A percentile compares a stretch with the other conserved stretches of the same genome.
Conservation (phyloP, 306 rosid species). For the Cicer cuneatum region DNA sequence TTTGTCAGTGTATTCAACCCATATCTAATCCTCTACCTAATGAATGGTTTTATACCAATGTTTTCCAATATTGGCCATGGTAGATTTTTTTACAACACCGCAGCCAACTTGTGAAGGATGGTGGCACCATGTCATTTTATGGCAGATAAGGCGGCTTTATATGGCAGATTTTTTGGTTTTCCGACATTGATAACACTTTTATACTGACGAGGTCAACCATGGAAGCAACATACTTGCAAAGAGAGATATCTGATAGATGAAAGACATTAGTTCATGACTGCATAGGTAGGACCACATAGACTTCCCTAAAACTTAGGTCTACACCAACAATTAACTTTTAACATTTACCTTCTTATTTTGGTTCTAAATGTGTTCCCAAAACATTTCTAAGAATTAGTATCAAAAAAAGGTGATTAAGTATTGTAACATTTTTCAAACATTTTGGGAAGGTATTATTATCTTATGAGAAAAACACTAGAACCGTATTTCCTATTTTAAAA, state of each 20-base stretch:
- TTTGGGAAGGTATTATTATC: background rate
- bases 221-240: background rate
- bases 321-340: background rate
- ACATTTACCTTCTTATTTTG: too few species aligned
- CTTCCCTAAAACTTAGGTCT: background rate
- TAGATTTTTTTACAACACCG: too few species aligned
- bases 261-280: background rate
- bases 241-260: background rate
- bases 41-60: too few species aligned
- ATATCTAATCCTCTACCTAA: background rate
- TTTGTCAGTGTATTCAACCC: background rate
- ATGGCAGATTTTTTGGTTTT: too few species aligned
- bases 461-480: background rate
- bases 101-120: too few species aligned
- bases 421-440: background rate
- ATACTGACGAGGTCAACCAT: too few species aligned
- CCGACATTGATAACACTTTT: too few species aligned
- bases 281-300: background rate
- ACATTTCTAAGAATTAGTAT: background rate
- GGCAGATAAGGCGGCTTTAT: too few species aligned
- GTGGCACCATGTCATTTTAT: too few species aligned
- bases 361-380: background rate
- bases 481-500: background rate
- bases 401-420: background rate
- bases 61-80: too few species aligned